These are phyloP conservation scores for Nyssa sinensis DNA, from an alignment of 148 eudicot genomes.

Conservation along the genomic window DNA sequence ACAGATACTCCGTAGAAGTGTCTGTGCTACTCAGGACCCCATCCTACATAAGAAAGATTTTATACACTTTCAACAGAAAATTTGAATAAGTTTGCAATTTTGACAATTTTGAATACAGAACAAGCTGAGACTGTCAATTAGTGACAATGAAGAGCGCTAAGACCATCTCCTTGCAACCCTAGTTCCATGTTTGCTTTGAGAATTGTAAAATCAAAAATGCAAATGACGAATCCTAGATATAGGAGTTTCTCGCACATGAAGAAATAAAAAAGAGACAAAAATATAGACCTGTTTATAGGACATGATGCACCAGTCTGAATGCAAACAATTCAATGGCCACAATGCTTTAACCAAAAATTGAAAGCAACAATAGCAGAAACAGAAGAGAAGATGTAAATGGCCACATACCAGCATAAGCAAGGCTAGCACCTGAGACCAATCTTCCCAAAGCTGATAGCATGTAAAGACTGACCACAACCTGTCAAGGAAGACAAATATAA, in stretches of 20 bases:
- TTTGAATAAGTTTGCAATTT: not conserved
- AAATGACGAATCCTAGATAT: not conserved
- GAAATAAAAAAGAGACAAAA: not conserved
- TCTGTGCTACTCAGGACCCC: not conserved
- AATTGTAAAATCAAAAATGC: not conserved
- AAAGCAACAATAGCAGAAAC: not conserved
- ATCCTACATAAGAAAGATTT: not conserved
- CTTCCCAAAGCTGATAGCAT: constrained; percentile 83
- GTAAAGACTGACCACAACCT: constrained; percentile 78
- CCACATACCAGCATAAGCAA: constrained; percentile 79
- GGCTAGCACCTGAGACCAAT: constrained; percentile 72
- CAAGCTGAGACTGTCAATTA: not conserved
- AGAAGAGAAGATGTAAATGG: not conserved
- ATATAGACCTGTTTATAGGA: not conserved
- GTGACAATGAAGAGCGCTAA: not conserved
- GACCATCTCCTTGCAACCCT: not conserved
- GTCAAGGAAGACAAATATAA: constrained; percentile 12
- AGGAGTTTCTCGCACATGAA: not conserved
- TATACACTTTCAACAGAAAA: not conserved
- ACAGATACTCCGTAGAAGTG: not conserved
- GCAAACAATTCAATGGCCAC: not conserved
- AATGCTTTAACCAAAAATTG: not conserved
- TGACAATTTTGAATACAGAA: not conserved
- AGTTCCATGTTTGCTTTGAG: not conserved
- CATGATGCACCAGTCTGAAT: not conserved